A percentile compares a stretch with the other conserved stretches of the same genome.
These are phyloP conservation scores for Aspergillus unguis DNA, from an alignment of 2,329 filamentous ascomycete species.

Conservation along the genomic window DNA sequence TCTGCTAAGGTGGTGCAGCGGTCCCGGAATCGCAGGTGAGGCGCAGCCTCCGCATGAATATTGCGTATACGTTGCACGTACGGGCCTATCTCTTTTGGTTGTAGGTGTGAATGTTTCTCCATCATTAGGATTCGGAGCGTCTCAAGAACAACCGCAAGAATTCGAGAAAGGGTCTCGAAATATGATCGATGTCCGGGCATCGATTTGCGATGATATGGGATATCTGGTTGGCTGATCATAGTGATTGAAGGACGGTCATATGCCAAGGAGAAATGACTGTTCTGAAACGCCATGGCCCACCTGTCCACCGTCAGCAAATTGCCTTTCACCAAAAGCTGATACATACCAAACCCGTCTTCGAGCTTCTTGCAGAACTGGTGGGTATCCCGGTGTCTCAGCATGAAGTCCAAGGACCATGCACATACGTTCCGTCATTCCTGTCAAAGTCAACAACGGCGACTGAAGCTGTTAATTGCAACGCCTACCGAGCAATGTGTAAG, in stretches of 20 bases:
- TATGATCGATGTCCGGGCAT: constrained; percentile 52
- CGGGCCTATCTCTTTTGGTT: constrained; percentile 51
- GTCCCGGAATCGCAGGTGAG: constrained; percentile 52
- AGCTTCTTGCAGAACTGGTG: constrained; percentile 42
- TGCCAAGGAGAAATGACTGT: constrained; percentile 59
- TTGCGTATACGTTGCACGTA: constrained; percentile 54
- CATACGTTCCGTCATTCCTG: constrained; percentile 41
- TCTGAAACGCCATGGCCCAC: constrained; percentile 60
- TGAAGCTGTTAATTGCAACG: constrained; percentile 16
- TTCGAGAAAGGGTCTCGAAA: constrained; percentile 55
- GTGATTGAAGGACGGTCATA: constrained; percentile 56
- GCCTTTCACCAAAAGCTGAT: background rate
- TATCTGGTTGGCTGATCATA: constrained; percentile 49
- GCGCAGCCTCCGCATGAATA: constrained; percentile 55
- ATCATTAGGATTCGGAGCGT: constrained; percentile 54
- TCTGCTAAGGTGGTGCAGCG: constrained; percentile 40
- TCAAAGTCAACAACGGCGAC: constrained; percentile 2
- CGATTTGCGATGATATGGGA: constrained; percentile 49
- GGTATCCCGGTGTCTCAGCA: constrained; percentile 50
- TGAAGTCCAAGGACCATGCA: constrained; percentile 59
- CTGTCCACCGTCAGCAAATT: constrained; percentile 12
- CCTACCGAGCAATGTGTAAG: constrained; percentile 57
- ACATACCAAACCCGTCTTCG: constrained; percentile 38
- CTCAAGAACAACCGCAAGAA: constrained; percentile 51
- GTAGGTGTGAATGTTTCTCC: constrained; percentile 47